Evolutionary conservation across 2,329 filamentous ascomycete species (phyloP).

Genomic region (Thielaviopsis musarum): DNA sequence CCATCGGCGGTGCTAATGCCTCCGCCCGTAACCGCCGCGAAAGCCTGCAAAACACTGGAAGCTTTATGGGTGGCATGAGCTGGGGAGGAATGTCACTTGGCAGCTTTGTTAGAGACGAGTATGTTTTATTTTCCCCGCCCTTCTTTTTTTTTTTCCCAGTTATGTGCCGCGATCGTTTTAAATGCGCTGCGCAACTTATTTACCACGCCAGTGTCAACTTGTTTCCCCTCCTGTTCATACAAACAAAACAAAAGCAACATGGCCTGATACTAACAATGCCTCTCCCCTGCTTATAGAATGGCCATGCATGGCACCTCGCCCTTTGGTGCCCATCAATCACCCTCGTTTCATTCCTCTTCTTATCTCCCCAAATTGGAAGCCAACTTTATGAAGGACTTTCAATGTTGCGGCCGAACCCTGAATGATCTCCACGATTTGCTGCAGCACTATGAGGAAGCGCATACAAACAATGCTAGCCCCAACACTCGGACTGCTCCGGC

Average conservation of each 20-base stretch:
- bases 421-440: slow-evolving; percentile 87
- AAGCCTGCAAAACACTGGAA: slow-evolving; percentile 36
- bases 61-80: slow-evolving; percentile 70
- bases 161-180: not conserved
- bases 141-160: not conserved
- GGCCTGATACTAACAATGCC: slow-evolving; percentile 14
- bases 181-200: not conserved
- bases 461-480: slow-evolving; percentile 49
- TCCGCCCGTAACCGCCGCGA: slow-evolving; percentile 42
- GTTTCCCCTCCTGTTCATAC: not conserved
- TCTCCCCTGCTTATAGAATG: slow-evolving; percentile 40
- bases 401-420: slow-evolving; percentile 78
- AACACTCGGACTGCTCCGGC: slow-evolving; percentile 23
- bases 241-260: not conserved
- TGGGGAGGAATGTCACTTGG: slow-evolving; percentile 94
- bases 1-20: slow-evolving; percentile 45
- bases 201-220: not conserved
- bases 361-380: slow-evolving; percentile 93
- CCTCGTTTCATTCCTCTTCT: slow-evolving; percentile 89
- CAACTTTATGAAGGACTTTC: slow-evolving; percentile 95
- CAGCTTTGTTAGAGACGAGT: slow-evolving; percentile 97
- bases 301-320: slow-evolving; percentile 96
- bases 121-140: slow-evolving; percentile 27
- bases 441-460: slow-evolving; percentile 91
- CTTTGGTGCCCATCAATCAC: slow-evolving; percentile 64